Evolutionary conservation across 768 basidiomycete species (phyloP), one percentile per base, ranked within the genome.

Genomic region (Lactarius sp.): DNA sequence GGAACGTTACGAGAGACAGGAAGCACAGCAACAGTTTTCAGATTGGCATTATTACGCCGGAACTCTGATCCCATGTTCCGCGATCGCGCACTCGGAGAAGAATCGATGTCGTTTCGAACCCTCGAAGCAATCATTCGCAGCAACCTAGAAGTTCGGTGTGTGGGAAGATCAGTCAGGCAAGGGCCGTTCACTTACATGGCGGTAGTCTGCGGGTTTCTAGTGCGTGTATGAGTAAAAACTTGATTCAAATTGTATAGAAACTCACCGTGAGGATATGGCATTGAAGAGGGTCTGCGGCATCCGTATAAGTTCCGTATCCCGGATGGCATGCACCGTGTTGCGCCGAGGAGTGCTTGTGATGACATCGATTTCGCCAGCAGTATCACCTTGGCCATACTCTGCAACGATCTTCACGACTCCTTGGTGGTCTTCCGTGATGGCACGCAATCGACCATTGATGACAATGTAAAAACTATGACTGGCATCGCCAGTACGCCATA

Each of bases 401-500:
- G 86, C 92, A 2, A 89, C 80, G 53, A 98, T 94, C 10, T 83
- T 83, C 42, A 96, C 86, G 41, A 81, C 85, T 6, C 90, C 92
- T 34, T 78, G 80, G 33, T 88, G 85, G 27, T 83, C 84, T 70
- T 98, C 94, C 14, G 84, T 81, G 63, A 98, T 88, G 2, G 94
- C 91, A 65, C 97, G 85, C 18, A 99, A 77, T 69, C 97, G 94
- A 54, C 97, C 97, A 71, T 98, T 96, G 72, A 96, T 92, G 66
- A 96, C 97, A 63, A 99, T 97, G 73, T 97, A 98, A 75, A 98
- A 98, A 69, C 94, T 95, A 71, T 98, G 92, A 66, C 95, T 94
- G 52, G 77, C 78, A 64, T 98, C 97, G 37, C 89, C 86, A 37
- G 94, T 88, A 37, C 95, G 83, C 88, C 95, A 98, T 34, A 96